Conservation (phyloP, 1,284 basidiomycete genomes). For the Apiotrichum laibachii region DNA sequence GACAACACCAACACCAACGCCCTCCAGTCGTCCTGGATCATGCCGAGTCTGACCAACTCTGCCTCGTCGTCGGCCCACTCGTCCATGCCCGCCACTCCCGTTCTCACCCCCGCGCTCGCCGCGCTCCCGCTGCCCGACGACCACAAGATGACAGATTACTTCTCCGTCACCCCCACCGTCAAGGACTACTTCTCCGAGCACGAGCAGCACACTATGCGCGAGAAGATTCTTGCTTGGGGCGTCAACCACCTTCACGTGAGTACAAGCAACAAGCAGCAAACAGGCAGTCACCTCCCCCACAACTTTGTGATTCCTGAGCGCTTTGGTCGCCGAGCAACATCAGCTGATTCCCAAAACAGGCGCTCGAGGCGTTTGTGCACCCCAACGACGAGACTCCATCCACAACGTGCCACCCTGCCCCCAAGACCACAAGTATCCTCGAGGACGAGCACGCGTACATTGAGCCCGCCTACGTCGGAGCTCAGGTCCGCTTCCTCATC, state of each 20-base stretch:
- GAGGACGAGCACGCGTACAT: not conserved
- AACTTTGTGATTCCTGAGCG: too few relatives aligned
- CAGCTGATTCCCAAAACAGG: not conserved
- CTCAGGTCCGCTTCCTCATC: constrained; percentile 4
- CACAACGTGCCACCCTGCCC: not conserved
- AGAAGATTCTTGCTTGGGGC: constrained; percentile 1
- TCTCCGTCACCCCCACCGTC: not conserved
- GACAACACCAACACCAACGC: not conserved
- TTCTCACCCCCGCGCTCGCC: not conserved
- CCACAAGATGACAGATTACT: not conserved
- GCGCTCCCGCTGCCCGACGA: not conserved
- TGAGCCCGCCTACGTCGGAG: not conserved
- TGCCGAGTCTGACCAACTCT: not conserved
- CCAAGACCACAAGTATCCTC: not conserved
- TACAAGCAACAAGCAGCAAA: not conserved
- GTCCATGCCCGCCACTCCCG: not conserved
- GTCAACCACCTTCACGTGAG: constrained; percentile 3
- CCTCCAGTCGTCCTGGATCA: not conserved
- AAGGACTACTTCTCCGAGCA: constrained; percentile 3
- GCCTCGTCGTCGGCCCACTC: not conserved
- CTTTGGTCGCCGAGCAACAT: too few relatives aligned
- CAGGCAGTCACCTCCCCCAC: not conserved
- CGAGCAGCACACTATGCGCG: not conserved
- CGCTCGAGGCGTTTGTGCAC: not conserved
- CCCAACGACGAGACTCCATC: not conserved